Evolutionary conservation across 2,329 filamentous ascomycete species (phyloP).

Genomic region (Ceratocystis colombiana): DNA sequence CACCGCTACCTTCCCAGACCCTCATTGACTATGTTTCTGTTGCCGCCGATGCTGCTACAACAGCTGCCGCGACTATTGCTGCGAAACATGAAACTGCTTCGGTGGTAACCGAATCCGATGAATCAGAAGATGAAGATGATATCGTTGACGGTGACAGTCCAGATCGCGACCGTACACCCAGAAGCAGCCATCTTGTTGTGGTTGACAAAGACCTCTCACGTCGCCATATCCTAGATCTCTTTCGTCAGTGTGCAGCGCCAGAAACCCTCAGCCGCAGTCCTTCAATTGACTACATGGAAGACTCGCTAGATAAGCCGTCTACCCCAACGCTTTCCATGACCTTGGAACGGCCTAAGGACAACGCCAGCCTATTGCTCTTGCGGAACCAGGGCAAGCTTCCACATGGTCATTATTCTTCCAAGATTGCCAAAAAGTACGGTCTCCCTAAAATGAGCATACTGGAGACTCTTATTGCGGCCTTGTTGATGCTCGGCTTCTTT

Average conservation of each 20-base stretch:
- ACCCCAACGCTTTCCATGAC: constrained; percentile 22
- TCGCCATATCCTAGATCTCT: constrained; percentile 9
- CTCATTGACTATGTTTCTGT: constrained; percentile 23
- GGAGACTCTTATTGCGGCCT: not conserved
- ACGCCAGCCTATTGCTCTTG: not conserved
- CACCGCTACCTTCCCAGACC: constrained; percentile 16
- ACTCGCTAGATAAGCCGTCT: constrained; percentile 24
- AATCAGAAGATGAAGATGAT: constrained; percentile 21
- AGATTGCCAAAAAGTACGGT: constrained; percentile 1
- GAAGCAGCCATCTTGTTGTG: constrained; percentile 4
- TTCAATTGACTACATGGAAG: constrained; percentile 24
- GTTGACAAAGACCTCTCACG: constrained; percentile 17
- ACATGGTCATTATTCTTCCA: not conserved
- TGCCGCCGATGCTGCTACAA: constrained; percentile 13
- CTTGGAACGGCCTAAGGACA: constrained; percentile 15
- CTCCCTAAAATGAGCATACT: constrained; percentile 1
- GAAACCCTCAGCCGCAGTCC: constrained; percentile 16
- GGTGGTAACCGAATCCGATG: constrained; percentile 18
- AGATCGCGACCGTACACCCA: constrained; percentile 12
- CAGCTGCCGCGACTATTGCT: not conserved
- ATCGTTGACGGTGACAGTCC: constrained; percentile 1
- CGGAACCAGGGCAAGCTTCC: not conserved
- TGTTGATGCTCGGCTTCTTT: not conserved
- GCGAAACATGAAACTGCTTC: constrained; percentile 12
- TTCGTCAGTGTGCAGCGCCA: constrained; percentile 3